Evolutionary conservation across 306 rosid genomes (phyloP), one percentile per base, ranked within the genome.

Genomic region (Arachis hypogaea): DNA sequence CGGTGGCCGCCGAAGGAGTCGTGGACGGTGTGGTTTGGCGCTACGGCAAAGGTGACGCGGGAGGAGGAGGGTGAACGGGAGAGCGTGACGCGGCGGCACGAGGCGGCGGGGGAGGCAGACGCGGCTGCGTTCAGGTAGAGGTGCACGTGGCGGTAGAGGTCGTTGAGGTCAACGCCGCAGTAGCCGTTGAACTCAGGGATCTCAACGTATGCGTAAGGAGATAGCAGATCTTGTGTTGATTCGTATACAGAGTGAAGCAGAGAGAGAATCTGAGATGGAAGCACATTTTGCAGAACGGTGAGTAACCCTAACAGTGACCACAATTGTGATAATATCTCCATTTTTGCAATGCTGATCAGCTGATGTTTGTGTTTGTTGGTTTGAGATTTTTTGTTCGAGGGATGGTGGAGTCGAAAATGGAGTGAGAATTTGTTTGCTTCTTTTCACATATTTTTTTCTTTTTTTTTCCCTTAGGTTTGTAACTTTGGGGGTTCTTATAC

Each of bases 151-250:
- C 92, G 94, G 89, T 92, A 92, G 70, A 92, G 89, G 11, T 92
- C 94, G 80, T 92, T 90, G 67, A 81, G 82, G 77, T 92, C 96
- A 29, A 92, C 94, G 42, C 90, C 92, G 66, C 94, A 90, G 76
- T 92, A 92, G 74, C 94, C 96, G 74, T 92, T 90, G 85, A 92
- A 92, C 70, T 92, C 96, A 0, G 98, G 96, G 63, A 92, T 83
- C 65, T 92, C 94, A 67, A 86, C 79, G 65, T 92, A 90, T 4
- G 98, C 83, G 67, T 83, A 87, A 1, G 98, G 98, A 50, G 91
- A 85, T 47, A 92, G 81, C 4, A 90, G 66, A 79, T 90, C 98
- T 45, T 88, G 96, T 6, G 88, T 81, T 7, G 94, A 85, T 67
- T 92, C 92, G 49, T 90, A 90, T 3, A 85, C 14, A 3, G 98